Evolutionary conservation across 2,329 filamentous ascomycete genomes (phyloP).

Genomic region (Penicillium brasilianum): DNA sequence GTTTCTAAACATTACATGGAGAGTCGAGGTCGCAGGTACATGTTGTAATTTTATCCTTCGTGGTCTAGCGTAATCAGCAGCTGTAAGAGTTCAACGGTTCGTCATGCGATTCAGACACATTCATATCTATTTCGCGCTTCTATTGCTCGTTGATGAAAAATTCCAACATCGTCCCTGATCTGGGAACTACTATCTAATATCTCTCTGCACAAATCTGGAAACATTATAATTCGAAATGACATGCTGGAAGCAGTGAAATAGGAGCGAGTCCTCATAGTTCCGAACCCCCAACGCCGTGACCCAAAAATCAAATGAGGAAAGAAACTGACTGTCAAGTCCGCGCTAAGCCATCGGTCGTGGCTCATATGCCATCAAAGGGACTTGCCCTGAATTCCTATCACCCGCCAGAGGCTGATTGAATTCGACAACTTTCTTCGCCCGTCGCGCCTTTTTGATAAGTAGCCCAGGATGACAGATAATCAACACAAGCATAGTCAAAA

Average conservation of each 20-base stretch:
- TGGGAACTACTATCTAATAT: no score
- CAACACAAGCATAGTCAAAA: constrained; percentile 28
- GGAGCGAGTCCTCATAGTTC: neutral
- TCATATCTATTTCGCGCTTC: no score
- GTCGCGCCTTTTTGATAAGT: constrained; percentile 26
- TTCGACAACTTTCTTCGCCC: constrained; percentile 19
- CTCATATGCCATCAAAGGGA: constrained; percentile 25
- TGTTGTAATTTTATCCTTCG: neutral
- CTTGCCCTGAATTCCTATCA: constrained; percentile 15
- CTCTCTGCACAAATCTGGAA: no score
- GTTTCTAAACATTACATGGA: no score
- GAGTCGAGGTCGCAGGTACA: no score
- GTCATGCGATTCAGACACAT: no score
- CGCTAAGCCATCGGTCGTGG: constrained; percentile 5
- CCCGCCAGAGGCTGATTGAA: constrained; percentile 14
- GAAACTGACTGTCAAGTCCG: neutral
- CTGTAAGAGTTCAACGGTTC: no score
- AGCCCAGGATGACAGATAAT: constrained; percentile 34
- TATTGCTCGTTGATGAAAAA: no score
- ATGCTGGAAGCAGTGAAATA: neutral
- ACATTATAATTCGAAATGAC: no score
- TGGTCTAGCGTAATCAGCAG: neutral
- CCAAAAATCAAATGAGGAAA: neutral
- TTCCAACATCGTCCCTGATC: no score
- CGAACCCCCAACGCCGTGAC: no score